Conservation (phyloP, 148 eudicot species). For the Rhododendron vialii region DNA sequence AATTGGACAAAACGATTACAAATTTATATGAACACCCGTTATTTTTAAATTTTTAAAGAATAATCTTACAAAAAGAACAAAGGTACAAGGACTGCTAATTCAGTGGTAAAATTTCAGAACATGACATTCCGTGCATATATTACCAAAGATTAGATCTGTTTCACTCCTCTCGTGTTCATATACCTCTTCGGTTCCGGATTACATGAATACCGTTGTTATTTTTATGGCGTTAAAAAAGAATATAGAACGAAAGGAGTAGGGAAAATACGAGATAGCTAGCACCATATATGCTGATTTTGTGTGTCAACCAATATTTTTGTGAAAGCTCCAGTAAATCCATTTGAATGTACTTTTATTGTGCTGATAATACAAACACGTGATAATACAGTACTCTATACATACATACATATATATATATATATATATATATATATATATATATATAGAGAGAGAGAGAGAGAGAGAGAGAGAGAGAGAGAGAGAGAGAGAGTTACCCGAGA, state of each 20-base stretch:
- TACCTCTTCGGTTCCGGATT: too few species aligned
- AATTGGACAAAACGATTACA: not conserved
- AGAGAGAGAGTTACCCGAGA: constrained; percentile 30
- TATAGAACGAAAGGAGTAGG: not conserved
- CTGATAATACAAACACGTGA: too few species aligned
- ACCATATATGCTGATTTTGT: not conserved
- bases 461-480: not conserved
- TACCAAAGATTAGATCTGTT: not conserved
- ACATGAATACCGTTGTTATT: too few species aligned
- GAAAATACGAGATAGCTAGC: not conserved
- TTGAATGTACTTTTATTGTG: too few species aligned
- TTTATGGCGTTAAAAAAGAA: not conserved
- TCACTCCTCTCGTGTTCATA: not conserved
- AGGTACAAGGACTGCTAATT: not conserved
- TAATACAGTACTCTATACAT: not conserved
- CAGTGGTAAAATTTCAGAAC: not conserved
- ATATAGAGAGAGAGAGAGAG: too few species aligned
- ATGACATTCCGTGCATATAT: not conserved
- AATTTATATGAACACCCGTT: not conserved
- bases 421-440: too few species aligned
- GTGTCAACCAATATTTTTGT: not conserved
- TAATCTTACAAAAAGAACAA: not conserved
- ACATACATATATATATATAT: not conserved
- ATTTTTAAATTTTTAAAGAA: not conserved
- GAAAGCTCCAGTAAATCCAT: too few species aligned